A percentile compares a stretch with the other conserved stretches of the same genome.
These are phyloP conservation scores for Xylaria sp. DNA, from an alignment of 2,329 filamentous ascomycete species.

Conservation along the genomic window DNA sequence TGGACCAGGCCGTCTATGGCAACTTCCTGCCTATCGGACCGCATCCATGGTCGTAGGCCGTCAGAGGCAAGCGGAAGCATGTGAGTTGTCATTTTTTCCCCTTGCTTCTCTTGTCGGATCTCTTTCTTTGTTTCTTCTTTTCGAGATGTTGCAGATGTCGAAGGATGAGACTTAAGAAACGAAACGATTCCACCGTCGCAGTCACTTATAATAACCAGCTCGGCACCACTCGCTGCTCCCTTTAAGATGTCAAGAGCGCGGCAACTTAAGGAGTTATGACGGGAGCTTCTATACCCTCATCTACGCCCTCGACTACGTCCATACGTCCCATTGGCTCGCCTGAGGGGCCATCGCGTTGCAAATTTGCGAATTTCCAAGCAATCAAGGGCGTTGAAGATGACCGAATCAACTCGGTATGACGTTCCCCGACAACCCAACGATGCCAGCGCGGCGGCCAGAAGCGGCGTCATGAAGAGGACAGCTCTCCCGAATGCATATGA, in stretches of 20 bases:
- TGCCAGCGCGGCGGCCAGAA: constrained; percentile 7
- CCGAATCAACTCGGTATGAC: constrained; percentile 9
- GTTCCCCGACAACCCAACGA: constrained; percentile 7
- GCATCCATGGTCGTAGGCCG: constrained; percentile 15
- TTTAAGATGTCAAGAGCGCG: background rate
- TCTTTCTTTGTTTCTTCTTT: too few relatives aligned
- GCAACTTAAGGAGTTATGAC: constrained; percentile 8
- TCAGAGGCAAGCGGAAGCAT: constrained; percentile 16
- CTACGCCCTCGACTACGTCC: background rate
- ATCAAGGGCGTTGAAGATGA: constrained; percentile 6
- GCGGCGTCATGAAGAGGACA: constrained; percentile 13
- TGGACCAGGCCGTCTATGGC: constrained; percentile 13
- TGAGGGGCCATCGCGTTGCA: background rate
- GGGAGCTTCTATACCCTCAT: constrained; percentile 6
- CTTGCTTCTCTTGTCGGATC: too few relatives aligned
- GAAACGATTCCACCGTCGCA: constrained; percentile 3
- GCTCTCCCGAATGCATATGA: background rate
- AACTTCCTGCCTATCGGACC: constrained; percentile 12
- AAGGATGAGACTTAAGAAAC: constrained; percentile 4
- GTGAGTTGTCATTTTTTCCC: constrained; percentile 27
- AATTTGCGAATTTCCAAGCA: constrained; percentile 5
- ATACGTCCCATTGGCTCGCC: constrained; percentile 15
- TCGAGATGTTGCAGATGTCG: background rate
- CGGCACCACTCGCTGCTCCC: background rate
- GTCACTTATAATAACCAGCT: constrained; percentile 13